Conservation (phyloP, 1,284 basidiomycete genomes). For the Phaffia rhodozyma region DNA sequence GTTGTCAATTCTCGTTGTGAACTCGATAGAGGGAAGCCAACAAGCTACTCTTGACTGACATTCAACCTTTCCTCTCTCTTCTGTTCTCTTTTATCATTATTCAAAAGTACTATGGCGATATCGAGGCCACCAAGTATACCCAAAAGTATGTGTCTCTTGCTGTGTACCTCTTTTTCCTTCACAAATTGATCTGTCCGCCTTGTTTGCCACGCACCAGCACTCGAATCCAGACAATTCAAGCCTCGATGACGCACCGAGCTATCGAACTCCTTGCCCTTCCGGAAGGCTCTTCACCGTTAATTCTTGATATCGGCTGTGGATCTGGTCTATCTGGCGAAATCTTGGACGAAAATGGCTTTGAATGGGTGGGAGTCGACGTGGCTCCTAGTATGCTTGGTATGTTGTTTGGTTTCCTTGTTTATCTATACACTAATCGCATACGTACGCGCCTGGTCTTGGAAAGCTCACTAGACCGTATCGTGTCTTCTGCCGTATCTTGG, state of each 20-base stretch:
- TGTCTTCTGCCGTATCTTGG: background rate
- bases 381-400: slow-evolving; percentile 91
- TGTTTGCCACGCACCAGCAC: slow-evolving; percentile 44
- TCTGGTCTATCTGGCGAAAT: slow-evolving; percentile 98
- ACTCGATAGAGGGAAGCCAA: background rate
- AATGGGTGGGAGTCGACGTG: slow-evolving; percentile 92
- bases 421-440: background rate
- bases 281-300: slow-evolving; percentile 53
- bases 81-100: slow-evolving; percentile 13
- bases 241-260: slow-evolving; percentile 94
- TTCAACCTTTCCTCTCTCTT: slow-evolving; percentile 14
- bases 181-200: background rate
- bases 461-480: background rate
- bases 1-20: background rate
- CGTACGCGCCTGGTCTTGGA: no score
- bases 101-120: slow-evolving; percentile 84
- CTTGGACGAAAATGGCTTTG: slow-evolving; percentile 82
- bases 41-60: background rate
- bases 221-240: slow-evolving; percentile 92
- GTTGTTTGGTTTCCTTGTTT: slow-evolving; percentile 24
- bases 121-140: slow-evolving; percentile 92
- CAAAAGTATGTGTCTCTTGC: slow-evolving; percentile 53
- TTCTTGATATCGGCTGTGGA: slow-evolving; percentile 95
- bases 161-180: background rate
- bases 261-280: slow-evolving; percentile 81